Evolutionary conservation across 2,329 filamentous ascomycete genomes (phyloP), one percentile per base, ranked within the genome.

Genomic region (Plectosphaerella cucumerina): DNA sequence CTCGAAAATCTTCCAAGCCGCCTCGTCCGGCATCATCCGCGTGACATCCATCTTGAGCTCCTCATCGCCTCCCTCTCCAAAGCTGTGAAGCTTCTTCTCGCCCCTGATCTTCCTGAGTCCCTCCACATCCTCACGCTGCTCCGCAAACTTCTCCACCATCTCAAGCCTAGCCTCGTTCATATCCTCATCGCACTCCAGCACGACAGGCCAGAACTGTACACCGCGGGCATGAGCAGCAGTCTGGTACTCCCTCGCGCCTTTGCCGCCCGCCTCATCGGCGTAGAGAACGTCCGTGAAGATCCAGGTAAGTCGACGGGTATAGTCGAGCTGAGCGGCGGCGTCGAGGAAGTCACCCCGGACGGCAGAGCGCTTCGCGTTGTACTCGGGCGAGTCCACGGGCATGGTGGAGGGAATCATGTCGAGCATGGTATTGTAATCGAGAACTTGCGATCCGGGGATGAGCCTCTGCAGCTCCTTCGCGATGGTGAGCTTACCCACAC

Each of bases 391-490:
- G 50, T 17, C 44, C 50, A 34, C 52, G 54, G 15, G 58, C 53
- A 22, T 59, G 44, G 18, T 50, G 56, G 35, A 58, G 49, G 31
- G 56, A 56, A 31, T 11, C 26, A 31, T 31, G 52, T 66, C 61
- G 44, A 66, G 65, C 20, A 65, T 50, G n/a, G 57, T 53, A 50
- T 66, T 64, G 54, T 66, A 63, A 52, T 66, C 59, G 54, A 61
- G 56, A 39, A 66, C 50, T 23, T 58, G 54, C 10, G 62, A 58
- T n/a, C 47, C 44, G 1, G 58, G 56, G 9, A 67, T 41, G 31
- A 62, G 56, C 31, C 56, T 59, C 37, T 59, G 53, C 5, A 66
- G 52, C 44, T 63, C 63, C 12, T 56, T 59, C 1, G 63, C 65
- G 18, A 66, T 52, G 6, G 63, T 65, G 23, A 64, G 56, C 51